Conservation (phyloP, 2,329 filamentous ascomycete species). For the Alternaria dauci region DNA sequence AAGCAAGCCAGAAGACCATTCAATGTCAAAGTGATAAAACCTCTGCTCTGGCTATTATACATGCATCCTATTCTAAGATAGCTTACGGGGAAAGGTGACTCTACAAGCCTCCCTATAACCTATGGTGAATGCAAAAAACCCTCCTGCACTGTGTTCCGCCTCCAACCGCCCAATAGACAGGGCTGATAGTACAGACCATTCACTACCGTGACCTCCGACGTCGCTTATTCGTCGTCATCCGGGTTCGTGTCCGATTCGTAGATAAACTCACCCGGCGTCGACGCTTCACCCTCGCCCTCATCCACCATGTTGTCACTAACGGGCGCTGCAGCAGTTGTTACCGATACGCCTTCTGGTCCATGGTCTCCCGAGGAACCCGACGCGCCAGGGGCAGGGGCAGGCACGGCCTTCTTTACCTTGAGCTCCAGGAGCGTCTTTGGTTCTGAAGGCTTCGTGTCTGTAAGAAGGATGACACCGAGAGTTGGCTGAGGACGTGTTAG, state of each 20-base stretch:
- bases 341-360: constrained; percentile 62
- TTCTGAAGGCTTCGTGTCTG: constrained; percentile 82
- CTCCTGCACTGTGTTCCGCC: not conserved
- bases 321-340: constrained; percentile 72
- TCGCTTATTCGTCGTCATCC: constrained; percentile 48
- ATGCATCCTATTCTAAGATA: constrained; percentile 34
- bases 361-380: constrained; percentile 47
- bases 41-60: constrained; percentile 38
- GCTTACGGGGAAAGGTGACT: constrained; percentile 39
- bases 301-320: constrained; percentile 77
- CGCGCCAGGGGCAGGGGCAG: constrained; percentile 56
- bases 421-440: constrained; percentile 85
- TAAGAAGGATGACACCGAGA: constrained; percentile 89
- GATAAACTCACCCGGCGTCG: constrained; percentile 75
- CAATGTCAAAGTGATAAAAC: constrained; percentile 19
- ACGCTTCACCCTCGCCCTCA: constrained; percentile 81
- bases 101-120: constrained; percentile 33
- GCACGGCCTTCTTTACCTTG: constrained; percentile 80
- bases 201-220: constrained; percentile 12
- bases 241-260: constrained; percentile 74
- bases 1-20: not conserved
- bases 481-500: constrained; percentile 71
- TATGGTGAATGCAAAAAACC: constrained; percentile 35
- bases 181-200: constrained; percentile 37
- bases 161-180: constrained; percentile 18